phyloP scores from a whole-genome alignment of 2,329 filamentous ascomycete genomes.

The Ceratocystis lukuohia region DNA sequence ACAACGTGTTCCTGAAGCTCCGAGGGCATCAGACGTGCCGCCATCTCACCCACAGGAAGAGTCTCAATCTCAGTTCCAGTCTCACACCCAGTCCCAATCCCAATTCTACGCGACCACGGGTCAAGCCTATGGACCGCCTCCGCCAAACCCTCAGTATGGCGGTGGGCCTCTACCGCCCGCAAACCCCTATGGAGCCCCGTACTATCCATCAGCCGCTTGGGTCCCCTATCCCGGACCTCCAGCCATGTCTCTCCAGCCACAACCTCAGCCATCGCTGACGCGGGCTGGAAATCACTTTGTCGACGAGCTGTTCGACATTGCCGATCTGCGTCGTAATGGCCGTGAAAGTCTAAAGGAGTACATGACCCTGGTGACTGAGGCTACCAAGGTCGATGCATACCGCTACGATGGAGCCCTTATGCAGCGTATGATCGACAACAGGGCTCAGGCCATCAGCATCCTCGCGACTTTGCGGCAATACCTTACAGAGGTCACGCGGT shows the following conservation, averaged over 20 bases:
- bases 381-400: constrained; percentile 1
- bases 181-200: neutral
- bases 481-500: constrained; percentile 13
- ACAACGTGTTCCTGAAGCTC: neutral
- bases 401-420: constrained; percentile 7
- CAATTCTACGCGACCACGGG: neutral
- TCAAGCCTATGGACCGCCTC: neutral
- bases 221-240: neutral
- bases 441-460: constrained; percentile 2
- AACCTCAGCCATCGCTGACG: neutral
- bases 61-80: neutral
- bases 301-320: constrained; percentile 12
- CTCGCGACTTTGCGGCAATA: constrained; percentile 14
- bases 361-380: neutral
- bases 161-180: neutral
- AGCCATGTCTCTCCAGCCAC: neutral
- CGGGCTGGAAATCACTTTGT: neutral
- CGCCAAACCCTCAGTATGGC: neutral
- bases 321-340: constrained; percentile 3
- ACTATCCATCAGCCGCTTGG: neutral
- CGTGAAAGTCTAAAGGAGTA: constrained; percentile 9
- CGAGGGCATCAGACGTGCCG: neutral
- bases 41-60: neutral
- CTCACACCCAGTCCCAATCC: neutral
- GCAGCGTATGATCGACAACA: constrained; percentile 5